Evolutionary conservation across 1,284 basidiomycete species (phyloP), one percentile per base, ranked within the genome.

Genomic region (Apiotrichum mycotoxinovorans): DNA sequence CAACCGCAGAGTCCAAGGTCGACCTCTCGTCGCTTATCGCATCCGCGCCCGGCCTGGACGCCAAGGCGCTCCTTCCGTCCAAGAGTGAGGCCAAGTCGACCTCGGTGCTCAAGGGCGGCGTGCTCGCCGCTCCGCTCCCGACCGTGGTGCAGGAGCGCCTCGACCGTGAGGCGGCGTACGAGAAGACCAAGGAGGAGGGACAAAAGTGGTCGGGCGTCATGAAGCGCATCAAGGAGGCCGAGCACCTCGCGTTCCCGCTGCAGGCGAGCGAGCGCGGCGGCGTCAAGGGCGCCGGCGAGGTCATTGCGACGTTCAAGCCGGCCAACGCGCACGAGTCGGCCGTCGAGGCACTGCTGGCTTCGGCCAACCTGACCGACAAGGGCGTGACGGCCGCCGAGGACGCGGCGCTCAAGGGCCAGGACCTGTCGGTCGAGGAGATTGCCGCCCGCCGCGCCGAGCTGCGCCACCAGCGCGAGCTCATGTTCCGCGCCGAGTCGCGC

Each of bases 141-240:
- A 85, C 86, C 26, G 83, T 91, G 34, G 84, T 86, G 0, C 91
- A 97, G 73, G 93, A 97, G 62, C 86, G 89, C 45, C 78, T 98
- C 1, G 93, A 97, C 68, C 86, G 95, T 44, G 86, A 92, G 71
- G 95, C 92, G 4, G 96, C 95, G 0, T 97, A 97, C 74, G 89
- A 93, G 68, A 84, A 88, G 74, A 96, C 93, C 3, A 91, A 91
- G 70, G 84, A 85, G 64, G 94, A 98, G 73, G 88, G 95, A 3
- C 85, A 90, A 64, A 96, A 95, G 78, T 98, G 95, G 95, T 85
- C 85, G 45, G 85, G 85, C 11, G 89, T 91, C 2, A 97, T 96
- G 86, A 88, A 88, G 75, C 82, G 84, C 27, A 89, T 94, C 62
- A 85, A 86, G 66, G 88, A 92, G 84, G 91, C 93, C 5, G 91